phyloP scores from a whole-genome alignment of 1,284 basidiomycete genomes.

The Jaminaea rosea region DNA sequence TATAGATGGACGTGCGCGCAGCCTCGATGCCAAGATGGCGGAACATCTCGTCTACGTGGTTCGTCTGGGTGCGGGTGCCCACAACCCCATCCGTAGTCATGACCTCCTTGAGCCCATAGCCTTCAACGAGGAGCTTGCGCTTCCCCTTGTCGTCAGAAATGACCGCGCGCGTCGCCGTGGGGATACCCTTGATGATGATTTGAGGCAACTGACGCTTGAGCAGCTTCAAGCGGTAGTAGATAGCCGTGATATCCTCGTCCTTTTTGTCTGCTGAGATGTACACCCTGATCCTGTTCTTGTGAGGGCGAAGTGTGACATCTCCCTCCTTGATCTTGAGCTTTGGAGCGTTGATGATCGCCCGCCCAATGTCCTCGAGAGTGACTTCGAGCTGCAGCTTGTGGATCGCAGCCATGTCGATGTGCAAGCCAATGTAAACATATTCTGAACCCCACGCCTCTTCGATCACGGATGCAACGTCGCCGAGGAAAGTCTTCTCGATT shows the following conservation, averaged over 20 bases:
- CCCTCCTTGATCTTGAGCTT: constrained; percentile 90
- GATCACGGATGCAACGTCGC: constrained; percentile 81
- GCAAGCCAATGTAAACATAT: constrained; percentile 86
- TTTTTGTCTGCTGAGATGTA: constrained; percentile 55
- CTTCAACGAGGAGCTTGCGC: constrained; percentile 53
- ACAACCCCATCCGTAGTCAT: constrained; percentile 96
- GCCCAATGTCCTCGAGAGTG: constrained; percentile 83
- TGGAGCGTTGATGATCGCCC: constrained; percentile 74
- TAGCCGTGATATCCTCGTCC: too few relatives aligned
- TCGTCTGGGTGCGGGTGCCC: constrained; percentile 83
- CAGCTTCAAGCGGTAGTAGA: constrained; percentile 40
- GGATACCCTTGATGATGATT: constrained; percentile 45
- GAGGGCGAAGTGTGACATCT: constrained; percentile 31
- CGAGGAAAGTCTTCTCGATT: constrained; percentile 86
- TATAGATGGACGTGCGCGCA: constrained; percentile 84
- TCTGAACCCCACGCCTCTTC: constrained; percentile 93
- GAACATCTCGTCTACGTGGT: constrained; percentile 93
- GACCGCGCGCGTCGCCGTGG: constrained; percentile 35
- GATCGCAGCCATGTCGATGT: constrained; percentile 82
- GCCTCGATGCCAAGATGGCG: constrained; percentile 95
- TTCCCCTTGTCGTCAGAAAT: constrained; percentile 44
- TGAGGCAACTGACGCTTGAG: constrained; percentile 42
- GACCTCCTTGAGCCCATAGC: constrained; percentile 92
- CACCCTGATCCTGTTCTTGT: constrained; percentile 70
- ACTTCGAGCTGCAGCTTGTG: constrained; percentile 88